Conservation (phyloP, 2,329 filamentous ascomycete species). For the Pleoardoris graminearum region DNA sequence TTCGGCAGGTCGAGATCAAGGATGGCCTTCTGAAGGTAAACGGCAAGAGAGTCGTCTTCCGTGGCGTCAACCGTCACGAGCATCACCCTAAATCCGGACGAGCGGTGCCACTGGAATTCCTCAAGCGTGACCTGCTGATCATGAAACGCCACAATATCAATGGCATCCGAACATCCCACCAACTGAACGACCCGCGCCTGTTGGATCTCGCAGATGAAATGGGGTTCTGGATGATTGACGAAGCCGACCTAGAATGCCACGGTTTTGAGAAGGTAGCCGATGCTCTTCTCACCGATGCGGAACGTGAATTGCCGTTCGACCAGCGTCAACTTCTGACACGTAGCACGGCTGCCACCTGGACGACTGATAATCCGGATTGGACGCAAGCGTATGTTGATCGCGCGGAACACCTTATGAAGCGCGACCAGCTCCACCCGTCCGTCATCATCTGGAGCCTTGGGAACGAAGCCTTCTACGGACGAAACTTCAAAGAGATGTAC, state of each 20-base stretch:
- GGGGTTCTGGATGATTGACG: slow-evolving; percentile 67
- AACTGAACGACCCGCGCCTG: slow-evolving; percentile 64
- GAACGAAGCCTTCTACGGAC: slow-evolving; percentile 73
- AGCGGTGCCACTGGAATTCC: slow-evolving; percentile 64
- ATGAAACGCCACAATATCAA: slow-evolving; percentile 77
- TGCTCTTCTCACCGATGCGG: slow-evolving; percentile 25
- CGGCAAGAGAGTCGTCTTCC: slow-evolving; percentile 62
- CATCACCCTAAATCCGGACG: slow-evolving; percentile 68
- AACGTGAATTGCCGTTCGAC: slow-evolving; percentile 58
- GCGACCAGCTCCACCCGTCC: slow-evolving; percentile 72
- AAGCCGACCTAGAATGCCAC: slow-evolving; percentile 56
- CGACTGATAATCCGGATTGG: slow-evolving; percentile 65
- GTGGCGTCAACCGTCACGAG: slow-evolving; percentile 71
- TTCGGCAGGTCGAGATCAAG: slow-evolving; percentile 65
- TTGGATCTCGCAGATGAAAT: slow-evolving; percentile 66
- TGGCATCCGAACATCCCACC: slow-evolving; percentile 69
- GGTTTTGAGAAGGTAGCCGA: slow-evolving; percentile 48
- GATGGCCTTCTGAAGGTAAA: slow-evolving; percentile 66
- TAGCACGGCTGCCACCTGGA: slow-evolving; percentile 59
- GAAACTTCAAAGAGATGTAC: slow-evolving; percentile 70
- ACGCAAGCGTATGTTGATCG: slow-evolving; percentile 69
- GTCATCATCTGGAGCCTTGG: slow-evolving; percentile 74
- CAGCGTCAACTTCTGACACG: slow-evolving; percentile 63
- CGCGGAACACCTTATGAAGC: slow-evolving; percentile 64
- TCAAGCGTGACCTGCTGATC: slow-evolving; percentile 63